Evolutionary conservation across 2,329 filamentous ascomycete genomes (phyloP), one percentile per base, ranked within the genome.

Genomic region (Aspergillus neoniger): DNA sequence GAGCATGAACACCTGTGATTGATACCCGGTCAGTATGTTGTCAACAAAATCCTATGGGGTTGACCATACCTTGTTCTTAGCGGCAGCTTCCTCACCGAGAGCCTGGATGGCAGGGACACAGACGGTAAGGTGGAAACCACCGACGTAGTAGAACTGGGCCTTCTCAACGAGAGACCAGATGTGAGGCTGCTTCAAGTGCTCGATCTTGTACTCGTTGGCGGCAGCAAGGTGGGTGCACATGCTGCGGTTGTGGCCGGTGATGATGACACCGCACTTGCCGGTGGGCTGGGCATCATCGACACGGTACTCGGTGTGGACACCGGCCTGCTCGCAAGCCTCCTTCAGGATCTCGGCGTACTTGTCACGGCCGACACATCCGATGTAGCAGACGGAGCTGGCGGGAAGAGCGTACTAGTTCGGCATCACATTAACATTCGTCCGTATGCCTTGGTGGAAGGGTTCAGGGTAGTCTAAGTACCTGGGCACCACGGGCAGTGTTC

Each of bases 71-170:
- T 99, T 99, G 85, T 98, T 89, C 78, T 91, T 88, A 66, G 85
- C 82, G 41, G 92, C 93, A 60, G 95, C 94, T 81, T 98, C 91
- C 63, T 96, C 89, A 68, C 90, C 94, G 52, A 99, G 85, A 67
- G 92, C 91, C 83, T 93, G 83, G 75, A 96, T 92, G 67, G 95
- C 94, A 21, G 90, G 88, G 48, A 94, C 92, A 80, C 89, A 96
- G 74, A 99, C 95, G 44, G 95, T 99, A 83, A 99, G 86, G 83
- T 99, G 95, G 83, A 92, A 99, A 49, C 95, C 95, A 73, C 95
- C 95, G 64, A 99, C 88, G 74, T 96, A 99, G 85, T 89, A 97
- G 71, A 90, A 84, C 74, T 93, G 86, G 59, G 94, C 93, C 70
- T 90, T 88, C 86, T 98, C 87, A 62, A 95, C 95, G 55, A 97